phyloP scores from a whole-genome alignment of 768 basidiomycete species.

The Suillus fuscotomentosus region DNA sequence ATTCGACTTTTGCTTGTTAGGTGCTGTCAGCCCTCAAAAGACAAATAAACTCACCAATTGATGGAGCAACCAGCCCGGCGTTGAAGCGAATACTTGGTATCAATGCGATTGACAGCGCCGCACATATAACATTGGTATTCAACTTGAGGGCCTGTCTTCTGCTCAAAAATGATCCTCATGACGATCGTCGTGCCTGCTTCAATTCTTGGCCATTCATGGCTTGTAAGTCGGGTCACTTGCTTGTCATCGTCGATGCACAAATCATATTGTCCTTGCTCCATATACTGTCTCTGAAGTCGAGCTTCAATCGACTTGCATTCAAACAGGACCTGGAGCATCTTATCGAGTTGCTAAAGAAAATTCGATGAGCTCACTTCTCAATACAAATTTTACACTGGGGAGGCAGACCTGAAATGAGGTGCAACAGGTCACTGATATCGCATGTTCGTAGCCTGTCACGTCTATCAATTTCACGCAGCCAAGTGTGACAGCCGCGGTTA shows the following conservation, averaged over 20 bases:
- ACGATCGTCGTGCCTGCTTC: constrained; percentile 26
- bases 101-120: background rate
- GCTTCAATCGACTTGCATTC: constrained; percentile 17
- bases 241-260: constrained; percentile 23
- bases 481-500: constrained; percentile 3
- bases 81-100: constrained; percentile 12
- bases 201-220: constrained; percentile 23
- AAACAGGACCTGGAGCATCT: constrained; percentile 16
- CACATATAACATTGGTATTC: constrained; percentile 20
- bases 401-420: constrained; percentile 22
- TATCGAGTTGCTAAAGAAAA: constrained; percentile 19
- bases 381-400: background rate
- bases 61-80: constrained; percentile 22
- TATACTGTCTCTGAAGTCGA: constrained; percentile 21
- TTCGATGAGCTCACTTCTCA: background rate
- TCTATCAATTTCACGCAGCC: constrained; percentile 21
- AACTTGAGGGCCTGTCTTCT: constrained; percentile 4
- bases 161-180: constrained; percentile 24
- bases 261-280: constrained; percentile 25
- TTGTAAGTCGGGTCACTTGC: constrained; percentile 22
- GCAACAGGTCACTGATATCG: constrained; percentile 23
- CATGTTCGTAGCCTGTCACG: constrained; percentile 21
- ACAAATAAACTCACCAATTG: constrained; percentile 17
- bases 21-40: background rate
- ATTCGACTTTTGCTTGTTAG: constrained; percentile 10